Conservation (phyloP, 306 rosid species). For the cucumber (Cucumis sativus) region Cucumber_9930_V3 NC_026660.2:3666001-3666500, state of each 20-base stretch:
- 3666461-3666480: too few species aligned
- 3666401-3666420: too few species aligned
- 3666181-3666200: not conserved
- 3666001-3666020: not conserved
- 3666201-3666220: not conserved
- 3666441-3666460: too few species aligned
- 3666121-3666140: not conserved
- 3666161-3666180: not conserved
- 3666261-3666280: not conserved
- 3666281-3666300: not conserved
- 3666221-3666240: not conserved
- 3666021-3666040: not conserved
- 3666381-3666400: too few species aligned
- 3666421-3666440: too few species aligned
- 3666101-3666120: not conserved
- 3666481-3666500: too few species aligned
- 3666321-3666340: not conserved
- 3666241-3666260: not conserved
- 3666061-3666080: not conserved
- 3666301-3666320: not conserved
- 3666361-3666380: not conserved
- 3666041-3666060: not conserved
- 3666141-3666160: not conserved
- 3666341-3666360: not conserved
- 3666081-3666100: not conserved